phyloP scores from a whole-genome alignment of 1,284 basidiomycete genomes.

The Cutaneotrichosporon mucoides region DNA sequence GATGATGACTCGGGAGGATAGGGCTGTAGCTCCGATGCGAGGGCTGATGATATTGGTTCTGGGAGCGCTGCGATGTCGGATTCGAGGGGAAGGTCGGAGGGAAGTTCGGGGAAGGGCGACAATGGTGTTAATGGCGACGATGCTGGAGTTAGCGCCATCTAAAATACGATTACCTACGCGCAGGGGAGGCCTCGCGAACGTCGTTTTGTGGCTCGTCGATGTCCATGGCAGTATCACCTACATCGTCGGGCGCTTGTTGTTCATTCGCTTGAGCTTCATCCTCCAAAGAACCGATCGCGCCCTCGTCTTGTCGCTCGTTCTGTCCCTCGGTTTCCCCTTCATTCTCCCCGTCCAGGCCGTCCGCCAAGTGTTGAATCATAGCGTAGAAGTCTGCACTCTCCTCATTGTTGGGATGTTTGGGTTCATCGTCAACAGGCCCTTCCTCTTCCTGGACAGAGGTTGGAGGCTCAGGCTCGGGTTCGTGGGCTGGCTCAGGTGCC shows the following conservation, averaged over 20 bases:
- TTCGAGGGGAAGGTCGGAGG: conserved; percentile 2
- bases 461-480: not conserved
- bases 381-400: not conserved
- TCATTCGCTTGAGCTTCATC: not conserved
- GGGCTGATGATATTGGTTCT: not conserved
- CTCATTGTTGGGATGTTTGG: not conserved
- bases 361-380: not conserved
- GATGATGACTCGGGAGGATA: not conserved
- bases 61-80: not conserved
- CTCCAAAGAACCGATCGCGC: not conserved
- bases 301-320: too few relatives aligned
- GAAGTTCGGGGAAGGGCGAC: conserved; percentile 14
- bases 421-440: too few relatives aligned
- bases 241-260: not conserved
- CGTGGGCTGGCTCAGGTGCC: not conserved
- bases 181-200: not conserved
- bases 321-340: not conserved
- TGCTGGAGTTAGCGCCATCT: not conserved
- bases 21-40: not conserved
- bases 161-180: conserved; percentile 1
- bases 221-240: not conserved
- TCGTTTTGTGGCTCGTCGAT: not conserved
- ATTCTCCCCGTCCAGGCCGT: not conserved
- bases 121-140: conserved; percentile 2
- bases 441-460: not conserved